Base-by-base conservation (phyloP, 2,329 filamentous ascomycete genomes). In the Monosporascus sp. region DNA sequence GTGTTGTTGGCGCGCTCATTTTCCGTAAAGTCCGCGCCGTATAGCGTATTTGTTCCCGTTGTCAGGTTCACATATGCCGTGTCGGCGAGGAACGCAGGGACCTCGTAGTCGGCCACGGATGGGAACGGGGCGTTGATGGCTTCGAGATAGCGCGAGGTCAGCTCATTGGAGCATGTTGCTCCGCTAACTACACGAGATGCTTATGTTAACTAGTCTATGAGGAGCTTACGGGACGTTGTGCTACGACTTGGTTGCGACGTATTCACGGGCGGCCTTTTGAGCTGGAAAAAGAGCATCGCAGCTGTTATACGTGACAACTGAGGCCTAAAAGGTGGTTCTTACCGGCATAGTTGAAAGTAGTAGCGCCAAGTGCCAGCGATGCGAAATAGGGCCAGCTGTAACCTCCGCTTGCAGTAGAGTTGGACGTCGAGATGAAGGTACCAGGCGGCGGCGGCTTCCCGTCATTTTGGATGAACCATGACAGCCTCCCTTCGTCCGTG, bases 361-460 rank as follows among this genome's bases (percentile, higher is more conserved):
- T 80, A 5, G 79, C 76, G 0, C 80, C 79, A 0, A 83, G 78
- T 55, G 80, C 77, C 56, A 83, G 73, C 7, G 82, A 77, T 7
- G 86, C 86, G 61, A 84, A 85, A 57, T 88, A 80, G 9, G 81
- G 78, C 89, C 89, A 92, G 1, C 78, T 78, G 17, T 82, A 77
- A 3, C 88, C 88, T 14, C 88, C 88, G 24, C 79, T 80, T 1
- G 84, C 73, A 0, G 87, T 86, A 14, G 66, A 63, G 55, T 79
- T 79, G 56, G 71, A 76, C 59, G 68, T 62, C 3, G 73, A 71
- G 41, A 79, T 74, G 20, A 75, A 64, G 16, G 67, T 61, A 8
- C 87, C 88, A 1, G 83, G 70, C 0, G 88, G 86, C 1, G 88
- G 88, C 1, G 82, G 75, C 6, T 73, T 70, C 43, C 82, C 83